A percentile compares a stretch with the other conserved stretches of the same genome.
phyloP scores from a whole-genome alignment of 192 early-diverging fungal species.

The Diversispora epigaea region DNA sequence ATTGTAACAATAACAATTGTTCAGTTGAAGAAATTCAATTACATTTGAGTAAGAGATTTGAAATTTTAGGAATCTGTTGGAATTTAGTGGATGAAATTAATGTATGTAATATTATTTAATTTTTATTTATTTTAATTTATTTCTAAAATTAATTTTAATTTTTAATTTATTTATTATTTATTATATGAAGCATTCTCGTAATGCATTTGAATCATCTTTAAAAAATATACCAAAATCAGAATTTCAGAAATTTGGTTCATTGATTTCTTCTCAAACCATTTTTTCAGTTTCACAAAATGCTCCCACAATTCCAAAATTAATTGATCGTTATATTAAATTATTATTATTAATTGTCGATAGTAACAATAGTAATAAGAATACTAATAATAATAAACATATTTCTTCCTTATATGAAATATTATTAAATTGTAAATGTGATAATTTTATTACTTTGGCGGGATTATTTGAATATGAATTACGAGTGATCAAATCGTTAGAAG shows the following conservation, averaged over 20 bases:
- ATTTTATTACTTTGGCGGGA: slow-evolving; percentile 18
- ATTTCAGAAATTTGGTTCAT: slow-evolving; percentile 1
- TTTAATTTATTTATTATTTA: neutral
- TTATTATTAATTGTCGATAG: too few relatives aligned
- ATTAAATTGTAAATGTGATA: neutral
- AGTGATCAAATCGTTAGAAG: slow-evolving; percentile 5
- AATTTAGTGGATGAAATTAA: slow-evolving; percentile 38
- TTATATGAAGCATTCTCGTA: neutral
- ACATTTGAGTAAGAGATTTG: slow-evolving; percentile 50
- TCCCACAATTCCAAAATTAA: slow-evolving; percentile 25
- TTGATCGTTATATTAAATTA: slow-evolving; percentile 32
- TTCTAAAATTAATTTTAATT: neutral
- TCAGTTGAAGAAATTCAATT: slow-evolving; percentile 31
- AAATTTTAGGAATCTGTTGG: slow-evolving; percentile 43
- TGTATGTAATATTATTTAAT: slow-evolving; percentile 23
- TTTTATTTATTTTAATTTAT: neutral
- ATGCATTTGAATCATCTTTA: slow-evolving; percentile 11
- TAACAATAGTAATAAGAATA: too few relatives aligned
- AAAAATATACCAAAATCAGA: slow-evolving; percentile 16
- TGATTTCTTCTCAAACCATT: slow-evolving; percentile 5
- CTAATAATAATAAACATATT: neutral
- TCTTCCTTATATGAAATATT: slow-evolving; percentile 18
- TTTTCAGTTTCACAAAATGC: slow-evolving; percentile 1
- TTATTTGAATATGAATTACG: slow-evolving; percentile 30
- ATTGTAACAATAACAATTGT: neutral